Conservation (phyloP, 345 rosid species). For the Cardamine chenopodiifolia region DNA sequence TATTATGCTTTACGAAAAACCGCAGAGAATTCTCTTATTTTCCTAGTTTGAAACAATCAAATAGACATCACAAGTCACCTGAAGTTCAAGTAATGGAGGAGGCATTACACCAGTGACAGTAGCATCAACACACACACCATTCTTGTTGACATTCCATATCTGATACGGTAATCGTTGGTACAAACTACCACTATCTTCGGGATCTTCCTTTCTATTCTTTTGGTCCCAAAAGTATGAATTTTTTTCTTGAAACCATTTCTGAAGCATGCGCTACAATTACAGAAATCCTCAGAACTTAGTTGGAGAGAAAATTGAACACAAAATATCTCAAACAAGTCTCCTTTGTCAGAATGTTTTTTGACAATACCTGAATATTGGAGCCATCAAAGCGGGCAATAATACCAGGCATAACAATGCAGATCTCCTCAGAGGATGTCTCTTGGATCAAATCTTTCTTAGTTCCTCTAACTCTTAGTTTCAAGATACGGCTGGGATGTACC, state of each 20-base stretch:
- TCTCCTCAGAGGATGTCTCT: constrained; percentile 67
- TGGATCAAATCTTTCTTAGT: constrained; percentile 65
- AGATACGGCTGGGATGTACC: constrained; percentile 63
- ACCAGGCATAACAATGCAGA: constrained; percentile 73
- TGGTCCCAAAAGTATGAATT: constrained; percentile 78
- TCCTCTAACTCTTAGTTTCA: constrained; percentile 76
- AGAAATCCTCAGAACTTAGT: constrained; percentile 18
- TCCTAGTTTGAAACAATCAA: constrained; percentile 1
- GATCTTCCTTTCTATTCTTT: constrained; percentile 47
- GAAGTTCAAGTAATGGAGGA: constrained; percentile 86
- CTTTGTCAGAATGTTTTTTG: neutral
- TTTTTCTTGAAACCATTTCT: constrained; percentile 63
- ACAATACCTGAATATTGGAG: constrained; percentile 63
- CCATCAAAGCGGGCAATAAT: constrained; percentile 89
- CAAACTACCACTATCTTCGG: constrained; percentile 50
- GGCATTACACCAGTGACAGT: constrained; percentile 92
- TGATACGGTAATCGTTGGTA: constrained; percentile 67
- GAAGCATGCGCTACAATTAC: constrained; percentile 63
- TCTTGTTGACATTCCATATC: constrained; percentile 86
- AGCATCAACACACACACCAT: constrained; percentile 79
- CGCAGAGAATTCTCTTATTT: neutral
- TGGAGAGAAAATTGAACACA: neutral
- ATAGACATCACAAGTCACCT: constrained; percentile 53
- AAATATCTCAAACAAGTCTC: neutral
- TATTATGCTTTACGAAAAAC: neutral